Evolutionary conservation across 2,329 filamentous ascomycete species (phyloP), one percentile per base, ranked within the genome.

Genomic region (Nigrospora oryzae): DNA sequence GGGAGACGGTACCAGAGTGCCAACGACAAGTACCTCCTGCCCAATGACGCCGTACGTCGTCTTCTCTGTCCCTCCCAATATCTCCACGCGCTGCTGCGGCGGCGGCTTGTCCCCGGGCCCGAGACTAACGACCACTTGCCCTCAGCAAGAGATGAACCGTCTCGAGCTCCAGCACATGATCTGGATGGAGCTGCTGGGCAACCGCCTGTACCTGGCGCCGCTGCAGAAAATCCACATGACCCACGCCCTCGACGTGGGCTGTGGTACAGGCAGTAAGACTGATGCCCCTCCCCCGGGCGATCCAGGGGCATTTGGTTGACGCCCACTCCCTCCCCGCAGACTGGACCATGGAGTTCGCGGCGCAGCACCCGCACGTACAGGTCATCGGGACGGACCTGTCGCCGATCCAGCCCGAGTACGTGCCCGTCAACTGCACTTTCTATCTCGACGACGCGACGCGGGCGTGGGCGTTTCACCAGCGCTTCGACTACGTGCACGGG

Each of bases 381-480:
- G 50, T 52, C 16, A 36, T 53, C 17, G 51, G 51, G n/a, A 52
- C 49, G 10, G 51, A 53, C 38, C 44, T 53, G 34, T 46, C 42
- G 12, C 51, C 51, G 4, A 54, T 54, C 40, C 52, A 54, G 44
- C 52, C 52, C 23, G 49, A 51, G 15, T 54, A 46, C 32, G 43
- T 52, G 15, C 51, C 51, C 28, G 30, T 45, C 36, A 53, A 53
- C 40, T 51, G 49, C 45, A 46, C 46, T 13, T 53, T 52, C 32
- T 41, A 51, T 36, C 49, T 53, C 42, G 79, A 83, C 57, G 77
- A 83, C 53, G 71, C 75, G 17, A 56, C 64, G 51, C 59, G 58
- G 39, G 56, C 56, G 1, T 50, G 47, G 36, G 68, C 73, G 53
- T 54, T 53, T 13, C 69, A 69, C 52, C 46, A 52, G 40, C 47